Evolutionary conservation across 164 flowering plant genomes (phyloP).

Genomic region (Chimonanthus salicifolius): DNA sequence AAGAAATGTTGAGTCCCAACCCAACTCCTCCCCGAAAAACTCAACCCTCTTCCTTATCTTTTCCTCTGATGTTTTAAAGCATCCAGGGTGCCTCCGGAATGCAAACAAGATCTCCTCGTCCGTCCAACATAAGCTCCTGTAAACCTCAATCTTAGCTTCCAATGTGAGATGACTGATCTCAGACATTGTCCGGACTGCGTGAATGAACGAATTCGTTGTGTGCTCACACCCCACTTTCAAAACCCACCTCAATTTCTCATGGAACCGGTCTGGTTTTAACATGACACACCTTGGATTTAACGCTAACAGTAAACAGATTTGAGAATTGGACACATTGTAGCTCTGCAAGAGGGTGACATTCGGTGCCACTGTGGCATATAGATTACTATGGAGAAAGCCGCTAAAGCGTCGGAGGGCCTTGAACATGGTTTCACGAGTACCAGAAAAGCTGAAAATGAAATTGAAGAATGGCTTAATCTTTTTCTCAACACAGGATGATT

Average conservation of each 20-base stretch:
- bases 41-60: conserved; percentile 4
- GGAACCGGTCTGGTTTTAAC: not conserved
- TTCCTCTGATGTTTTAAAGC: conserved; percentile 4
- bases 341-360: conserved; percentile 13
- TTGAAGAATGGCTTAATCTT: conserved; percentile 12
- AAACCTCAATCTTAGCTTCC: conserved; percentile 7
- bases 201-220: not conserved
- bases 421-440: not conserved
- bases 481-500: conserved; percentile 7
- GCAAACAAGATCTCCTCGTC: conserved; percentile 4
- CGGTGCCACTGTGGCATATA: not conserved
- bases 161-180: not conserved
- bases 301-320: not conserved
- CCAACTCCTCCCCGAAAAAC: conserved; percentile 7
- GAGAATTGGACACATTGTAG: conserved; percentile 16
- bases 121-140: conserved; percentile 6
- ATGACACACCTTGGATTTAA: not conserved
- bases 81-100: conserved; percentile 8
- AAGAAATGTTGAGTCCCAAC: conserved; percentile 1
- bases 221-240: conserved; percentile 8
- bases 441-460: not conserved
- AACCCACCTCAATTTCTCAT: conserved; percentile 7
- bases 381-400: too few relatives aligned
- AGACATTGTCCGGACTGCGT: conserved; percentile 6
- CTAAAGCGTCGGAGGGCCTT: not conserved